A percentile compares a stretch with the other conserved stretches of the same genome.
These are phyloP conservation scores for Sclerotinia glacialis DNA, from an alignment of 2,329 filamentous ascomycete genomes.

Conservation along the genomic window DNA sequence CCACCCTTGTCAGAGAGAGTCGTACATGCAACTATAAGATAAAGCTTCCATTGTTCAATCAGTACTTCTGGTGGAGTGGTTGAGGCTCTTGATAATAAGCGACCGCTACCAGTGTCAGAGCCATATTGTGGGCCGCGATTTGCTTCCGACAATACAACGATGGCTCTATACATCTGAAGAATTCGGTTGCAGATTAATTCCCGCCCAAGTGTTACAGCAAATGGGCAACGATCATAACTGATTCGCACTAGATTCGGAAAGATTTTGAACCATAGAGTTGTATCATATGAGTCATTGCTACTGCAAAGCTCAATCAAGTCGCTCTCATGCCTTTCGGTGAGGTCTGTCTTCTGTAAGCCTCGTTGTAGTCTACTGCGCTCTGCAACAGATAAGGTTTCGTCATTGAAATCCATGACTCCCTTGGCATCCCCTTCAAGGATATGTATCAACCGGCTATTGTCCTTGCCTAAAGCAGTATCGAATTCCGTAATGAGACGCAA, in stretches of 20 bases:
- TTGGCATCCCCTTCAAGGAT: constrained; percentile 88
- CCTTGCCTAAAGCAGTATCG: constrained; percentile 79
- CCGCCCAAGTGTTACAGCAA: constrained; percentile 84
- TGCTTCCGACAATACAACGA: constrained; percentile 74
- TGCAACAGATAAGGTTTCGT: constrained; percentile 85
- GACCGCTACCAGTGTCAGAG: constrained; percentile 52
- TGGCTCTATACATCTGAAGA: constrained; percentile 85
- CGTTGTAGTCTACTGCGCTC: constrained; percentile 90
- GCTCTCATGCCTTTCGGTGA: constrained; percentile 61
- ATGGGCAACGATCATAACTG: constrained; percentile 85
- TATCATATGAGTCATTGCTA: constrained; percentile 91
- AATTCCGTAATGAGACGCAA: constrained; percentile 91
- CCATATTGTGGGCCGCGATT: constrained; percentile 63
- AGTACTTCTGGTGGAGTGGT: constrained; percentile 80
- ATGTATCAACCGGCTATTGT: constrained; percentile 73
- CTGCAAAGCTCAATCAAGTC: constrained; percentile 91
- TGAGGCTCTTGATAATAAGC: constrained; percentile 50
- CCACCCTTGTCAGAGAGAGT: constrained; percentile 82
- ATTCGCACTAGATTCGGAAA: constrained; percentile 93
- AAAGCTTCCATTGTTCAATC: constrained; percentile 97
- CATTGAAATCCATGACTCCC: constrained; percentile 86
- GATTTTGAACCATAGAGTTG: constrained; percentile 94
- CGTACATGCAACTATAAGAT: constrained; percentile 94
- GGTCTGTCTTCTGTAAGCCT: constrained; percentile 77
- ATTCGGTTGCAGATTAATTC: constrained; percentile 92